These are phyloP conservation scores for Eucalyptus melliodora DNA, from an alignment of 345 rosid species.

Conservation along the genomic window DNA sequence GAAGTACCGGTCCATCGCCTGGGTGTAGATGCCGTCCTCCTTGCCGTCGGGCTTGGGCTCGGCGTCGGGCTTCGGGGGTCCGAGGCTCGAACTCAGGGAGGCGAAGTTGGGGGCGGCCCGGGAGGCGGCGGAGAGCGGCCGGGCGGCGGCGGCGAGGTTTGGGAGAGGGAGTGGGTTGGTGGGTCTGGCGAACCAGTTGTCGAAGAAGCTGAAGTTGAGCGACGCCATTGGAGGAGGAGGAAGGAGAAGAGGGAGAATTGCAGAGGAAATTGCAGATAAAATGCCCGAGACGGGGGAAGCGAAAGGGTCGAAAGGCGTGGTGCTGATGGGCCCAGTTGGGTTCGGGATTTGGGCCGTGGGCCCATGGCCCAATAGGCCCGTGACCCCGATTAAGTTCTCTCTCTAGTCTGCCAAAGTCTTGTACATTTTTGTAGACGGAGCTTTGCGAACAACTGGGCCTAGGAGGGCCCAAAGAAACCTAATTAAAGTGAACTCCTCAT, in stretches of 20 bases:
- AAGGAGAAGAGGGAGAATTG: not conserved
- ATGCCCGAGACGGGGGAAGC: no score
- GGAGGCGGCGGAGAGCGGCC: conserved; percentile 1
- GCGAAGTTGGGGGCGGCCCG: conserved; percentile 36
- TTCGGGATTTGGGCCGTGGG: not conserved
- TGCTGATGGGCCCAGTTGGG: not conserved
- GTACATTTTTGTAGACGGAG: not conserved
- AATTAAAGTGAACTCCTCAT: not conserved
- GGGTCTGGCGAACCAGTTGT: conserved; percentile 69
- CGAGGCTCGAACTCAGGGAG: conserved; percentile 29
- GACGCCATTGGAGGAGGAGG: conserved; percentile 36
- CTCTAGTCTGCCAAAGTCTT: not conserved
- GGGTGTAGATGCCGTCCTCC: conserved; percentile 24
- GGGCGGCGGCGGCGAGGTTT: conserved; percentile 28
- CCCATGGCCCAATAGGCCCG: not conserved
- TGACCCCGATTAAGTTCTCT: not conserved
- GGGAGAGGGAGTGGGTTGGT: conserved; percentile 45
- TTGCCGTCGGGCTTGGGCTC: conserved; percentile 12
- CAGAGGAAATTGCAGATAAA: not conserved
- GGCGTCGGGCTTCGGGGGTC: conserved; percentile 13
- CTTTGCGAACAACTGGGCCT: not conserved
- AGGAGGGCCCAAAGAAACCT: not conserved
- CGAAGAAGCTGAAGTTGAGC: conserved; percentile 68
- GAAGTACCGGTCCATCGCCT: conserved; percentile 49
- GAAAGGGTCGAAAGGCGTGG: not conserved